A percentile compares a stretch with the other conserved stretches of the same genome.
phyloP scores from a whole-genome alignment of 139 green algal genomes.

The Haematococcus lacustris region DNA sequence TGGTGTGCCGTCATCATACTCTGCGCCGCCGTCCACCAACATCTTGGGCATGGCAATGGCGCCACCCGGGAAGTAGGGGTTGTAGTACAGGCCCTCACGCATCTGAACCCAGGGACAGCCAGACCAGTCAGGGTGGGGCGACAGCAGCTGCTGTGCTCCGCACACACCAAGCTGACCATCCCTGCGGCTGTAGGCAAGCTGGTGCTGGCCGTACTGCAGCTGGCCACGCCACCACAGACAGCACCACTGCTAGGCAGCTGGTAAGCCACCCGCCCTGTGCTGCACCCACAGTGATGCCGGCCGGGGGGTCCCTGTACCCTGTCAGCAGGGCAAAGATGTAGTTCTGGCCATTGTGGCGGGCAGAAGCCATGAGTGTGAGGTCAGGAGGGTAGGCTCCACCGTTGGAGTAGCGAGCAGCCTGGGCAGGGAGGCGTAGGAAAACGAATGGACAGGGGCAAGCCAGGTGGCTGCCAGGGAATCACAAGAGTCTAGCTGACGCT shows the following conservation, averaged over 20 bases:
- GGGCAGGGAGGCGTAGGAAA: too few species aligned
- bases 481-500: too few species aligned
- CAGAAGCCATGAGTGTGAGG: constrained; percentile 93
- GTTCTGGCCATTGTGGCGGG: constrained; percentile 93
- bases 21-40: constrained; percentile 91
- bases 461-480: too few species aligned
- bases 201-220: too few species aligned
- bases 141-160: too few species aligned
- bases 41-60: constrained; percentile 98
- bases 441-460: too few species aligned
- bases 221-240: too few species aligned
- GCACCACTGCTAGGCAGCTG: too few species aligned
- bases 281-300: constrained; percentile 75
- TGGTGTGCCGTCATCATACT: constrained; percentile 97
- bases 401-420: constrained; percentile 89
- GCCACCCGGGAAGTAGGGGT: constrained; percentile 98
- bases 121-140: too few species aligned
- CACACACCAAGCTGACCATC: too few species aligned
- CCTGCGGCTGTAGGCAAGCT: too few species aligned
- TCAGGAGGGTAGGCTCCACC: constrained; percentile 98
- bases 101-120: constrained; percentile 49
- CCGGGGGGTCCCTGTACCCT: constrained; percentile 94
- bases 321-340: constrained; percentile 97
- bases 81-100: constrained; percentile 98
- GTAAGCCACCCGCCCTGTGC: too few species aligned